Conservation (phyloP, 352 stramenopile genomes). For the Phytophthora foliorum region DNA sequence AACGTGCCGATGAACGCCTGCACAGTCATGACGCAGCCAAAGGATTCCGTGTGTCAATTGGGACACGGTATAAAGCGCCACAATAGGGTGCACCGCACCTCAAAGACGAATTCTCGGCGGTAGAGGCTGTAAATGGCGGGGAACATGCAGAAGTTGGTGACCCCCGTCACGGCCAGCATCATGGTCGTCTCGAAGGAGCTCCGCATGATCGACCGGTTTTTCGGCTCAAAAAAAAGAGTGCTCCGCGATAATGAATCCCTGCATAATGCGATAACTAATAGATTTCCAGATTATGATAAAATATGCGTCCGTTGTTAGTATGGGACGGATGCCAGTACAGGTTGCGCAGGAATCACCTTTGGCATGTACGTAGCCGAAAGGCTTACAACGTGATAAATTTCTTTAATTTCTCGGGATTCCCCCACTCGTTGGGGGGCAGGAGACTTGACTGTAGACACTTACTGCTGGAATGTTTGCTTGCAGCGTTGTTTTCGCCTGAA, state of each 20-base stretch:
- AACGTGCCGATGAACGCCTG: constrained; percentile 83
- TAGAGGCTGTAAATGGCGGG: constrained; percentile 73
- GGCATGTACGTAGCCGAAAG: constrained; percentile 58
- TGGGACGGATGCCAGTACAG: neutral
- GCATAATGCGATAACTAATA: constrained; percentile 2
- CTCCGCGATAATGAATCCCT: neutral
- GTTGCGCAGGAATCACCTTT: neutral
- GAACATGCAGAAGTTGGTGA: constrained; percentile 88
- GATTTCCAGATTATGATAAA: constrained; percentile 3
- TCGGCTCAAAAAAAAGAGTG: constrained; percentile 1
- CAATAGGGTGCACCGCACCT: constrained; percentile 47
- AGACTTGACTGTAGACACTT: too few species aligned
- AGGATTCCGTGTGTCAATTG: neutral
- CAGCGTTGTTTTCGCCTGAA: too few species aligned
- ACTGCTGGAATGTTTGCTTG: too few species aligned
- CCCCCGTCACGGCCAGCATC: constrained; percentile 78
- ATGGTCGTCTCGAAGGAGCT: constrained; percentile 69
- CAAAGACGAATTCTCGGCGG: constrained; percentile 68
- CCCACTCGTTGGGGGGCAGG: constrained; percentile 41
- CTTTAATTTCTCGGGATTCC: constrained; percentile 89
- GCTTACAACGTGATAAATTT: constrained; percentile 87
- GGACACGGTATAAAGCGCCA: constrained; percentile 11
- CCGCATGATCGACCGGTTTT: constrained; percentile 51
- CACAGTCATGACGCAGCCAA: neutral
- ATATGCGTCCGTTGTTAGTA: constrained; percentile 28